Percentiles rank a stretch among this genome's conserved stretches.
Conservation (phyloP, 2,329 filamentous ascomycete genomes). For the Botrytis tulipae region DNA sequence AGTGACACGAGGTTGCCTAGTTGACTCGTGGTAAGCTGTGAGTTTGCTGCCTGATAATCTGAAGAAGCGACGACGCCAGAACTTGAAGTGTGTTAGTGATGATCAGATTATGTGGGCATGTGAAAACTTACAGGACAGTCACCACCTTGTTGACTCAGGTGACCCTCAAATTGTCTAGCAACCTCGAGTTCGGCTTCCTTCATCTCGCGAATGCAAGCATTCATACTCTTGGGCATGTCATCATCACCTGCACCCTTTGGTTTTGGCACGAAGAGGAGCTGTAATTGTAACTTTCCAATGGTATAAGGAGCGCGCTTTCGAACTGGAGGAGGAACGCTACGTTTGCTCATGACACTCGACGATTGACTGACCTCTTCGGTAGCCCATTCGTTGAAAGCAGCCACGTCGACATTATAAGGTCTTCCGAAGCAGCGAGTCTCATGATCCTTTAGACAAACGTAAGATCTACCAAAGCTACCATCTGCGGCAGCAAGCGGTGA, state of each 20-base stretch:
- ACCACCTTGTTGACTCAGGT: constrained; percentile 92
- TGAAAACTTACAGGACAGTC: constrained; percentile 81
- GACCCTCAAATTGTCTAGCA: constrained; percentile 78
- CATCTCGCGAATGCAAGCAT: constrained; percentile 89
- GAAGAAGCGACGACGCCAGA: constrained; percentile 97
- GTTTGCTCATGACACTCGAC: constrained; percentile 94
- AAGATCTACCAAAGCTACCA: constrained; percentile 90
- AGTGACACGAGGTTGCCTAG: constrained; percentile 89
- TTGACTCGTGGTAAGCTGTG: constrained; percentile 94
- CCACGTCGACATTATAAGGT: constrained; percentile 82
- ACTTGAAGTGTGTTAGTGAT: constrained; percentile 56
- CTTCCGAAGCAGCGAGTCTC: constrained; percentile 85
- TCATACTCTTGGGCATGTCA: constrained; percentile 99
- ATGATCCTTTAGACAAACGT: constrained; percentile 90
- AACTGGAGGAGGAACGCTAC: constrained; percentile 60
- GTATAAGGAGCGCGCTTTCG: constrained; percentile 91
- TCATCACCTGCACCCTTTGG: constrained; percentile 84
- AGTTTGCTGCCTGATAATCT: constrained; percentile 87
- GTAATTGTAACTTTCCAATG: constrained; percentile 89
- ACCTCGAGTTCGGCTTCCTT: constrained; percentile 82
- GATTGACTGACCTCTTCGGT: constrained; percentile 75
- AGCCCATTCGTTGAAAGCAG: constrained; percentile 99
- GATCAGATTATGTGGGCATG: neutral
- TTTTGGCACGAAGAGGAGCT: constrained; percentile 91
- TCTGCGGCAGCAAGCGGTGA: constrained; percentile 85